Conservation (phyloP, 257 asterid species). For the Ehretia macrophylla region DNA sequence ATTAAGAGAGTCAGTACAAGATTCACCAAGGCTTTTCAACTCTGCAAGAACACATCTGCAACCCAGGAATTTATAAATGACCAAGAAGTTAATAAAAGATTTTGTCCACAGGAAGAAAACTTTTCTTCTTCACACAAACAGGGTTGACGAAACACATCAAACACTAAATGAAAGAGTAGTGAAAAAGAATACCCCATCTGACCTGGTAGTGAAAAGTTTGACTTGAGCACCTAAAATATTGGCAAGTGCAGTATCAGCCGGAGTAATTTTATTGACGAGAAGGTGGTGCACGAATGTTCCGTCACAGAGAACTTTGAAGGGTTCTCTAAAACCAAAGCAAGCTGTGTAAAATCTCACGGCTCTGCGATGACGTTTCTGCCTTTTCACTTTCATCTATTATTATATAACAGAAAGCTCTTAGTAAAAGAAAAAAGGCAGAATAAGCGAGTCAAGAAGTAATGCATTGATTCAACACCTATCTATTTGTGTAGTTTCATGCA, state of each 20-base stretch:
- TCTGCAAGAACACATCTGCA: constrained; percentile 83
- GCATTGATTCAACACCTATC: too few relatives aligned
- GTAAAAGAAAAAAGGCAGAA: too few relatives aligned
- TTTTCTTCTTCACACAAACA: not conserved
- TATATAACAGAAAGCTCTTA: too few relatives aligned
- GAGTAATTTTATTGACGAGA: constrained; percentile 50
- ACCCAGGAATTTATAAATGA: constrained; percentile 13
- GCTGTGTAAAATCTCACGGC: constrained; percentile 64
- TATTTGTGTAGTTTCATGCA: too few relatives aligned
- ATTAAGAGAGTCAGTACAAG: constrained; percentile 45
- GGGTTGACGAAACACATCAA: not conserved
- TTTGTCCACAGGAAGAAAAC: not conserved
- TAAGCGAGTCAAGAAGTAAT: too few relatives aligned
- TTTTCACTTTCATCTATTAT: constrained; percentile 61
- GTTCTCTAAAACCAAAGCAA: constrained; percentile 87
- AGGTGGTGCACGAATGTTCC: constrained; percentile 95
- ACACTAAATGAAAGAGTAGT: not conserved
- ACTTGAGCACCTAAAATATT: constrained; percentile 72
- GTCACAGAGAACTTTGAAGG: constrained; percentile 89
- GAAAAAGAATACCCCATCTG: constrained; percentile 14
- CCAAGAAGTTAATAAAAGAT: not conserved
- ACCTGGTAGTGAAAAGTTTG: constrained; percentile 86
- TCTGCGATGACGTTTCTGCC: constrained; percentile 78
- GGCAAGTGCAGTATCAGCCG: constrained; percentile 81
- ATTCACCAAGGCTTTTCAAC: constrained; percentile 68